These are phyloP conservation scores for Tuber calosporum DNA, from an alignment of 495 filamentous ascomycete genomes.

Conservation along the genomic window DNA sequence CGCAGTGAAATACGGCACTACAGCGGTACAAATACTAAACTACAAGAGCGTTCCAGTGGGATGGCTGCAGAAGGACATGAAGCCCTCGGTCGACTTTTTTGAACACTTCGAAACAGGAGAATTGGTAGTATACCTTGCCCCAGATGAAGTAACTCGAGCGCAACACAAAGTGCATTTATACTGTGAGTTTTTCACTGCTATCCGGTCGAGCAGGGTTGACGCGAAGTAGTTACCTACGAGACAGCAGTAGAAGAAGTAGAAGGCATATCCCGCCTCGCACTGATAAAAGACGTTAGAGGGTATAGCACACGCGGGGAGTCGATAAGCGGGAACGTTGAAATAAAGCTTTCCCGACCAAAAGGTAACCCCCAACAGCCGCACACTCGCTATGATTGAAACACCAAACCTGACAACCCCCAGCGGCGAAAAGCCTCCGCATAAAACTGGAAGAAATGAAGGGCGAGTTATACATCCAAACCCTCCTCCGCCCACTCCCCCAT, in stretches of 20 bases:
- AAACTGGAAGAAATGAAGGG: background rate
- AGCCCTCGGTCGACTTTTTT: background rate
- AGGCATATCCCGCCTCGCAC: background rate
- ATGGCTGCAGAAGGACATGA: background rate
- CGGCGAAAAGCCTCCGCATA: background rate
- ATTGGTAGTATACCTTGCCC: background rate
- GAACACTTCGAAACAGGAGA: background rate
- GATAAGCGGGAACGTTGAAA: conserved; percentile 5
- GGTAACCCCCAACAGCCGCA: background rate
- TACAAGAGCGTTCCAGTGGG: background rate
- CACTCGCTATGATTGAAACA: background rate
- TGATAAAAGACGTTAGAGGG: conserved; percentile 6
- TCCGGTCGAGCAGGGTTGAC: background rate
- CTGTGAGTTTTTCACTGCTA: background rate
- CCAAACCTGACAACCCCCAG: background rate
- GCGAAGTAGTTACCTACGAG: background rate
- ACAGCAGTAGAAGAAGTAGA: conserved; percentile 3
- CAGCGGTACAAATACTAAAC: background rate
- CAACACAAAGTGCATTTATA: background rate
- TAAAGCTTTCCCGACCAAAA: background rate
- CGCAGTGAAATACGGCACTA: background rate
- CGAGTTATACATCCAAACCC: conserved; percentile 3
- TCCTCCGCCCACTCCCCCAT: background rate
- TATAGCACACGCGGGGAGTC: background rate
- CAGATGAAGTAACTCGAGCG: background rate